phyloP scores from a whole-genome alignment of 2,329 filamentous ascomycete species.

The Hypoxylon sp. region DNA sequence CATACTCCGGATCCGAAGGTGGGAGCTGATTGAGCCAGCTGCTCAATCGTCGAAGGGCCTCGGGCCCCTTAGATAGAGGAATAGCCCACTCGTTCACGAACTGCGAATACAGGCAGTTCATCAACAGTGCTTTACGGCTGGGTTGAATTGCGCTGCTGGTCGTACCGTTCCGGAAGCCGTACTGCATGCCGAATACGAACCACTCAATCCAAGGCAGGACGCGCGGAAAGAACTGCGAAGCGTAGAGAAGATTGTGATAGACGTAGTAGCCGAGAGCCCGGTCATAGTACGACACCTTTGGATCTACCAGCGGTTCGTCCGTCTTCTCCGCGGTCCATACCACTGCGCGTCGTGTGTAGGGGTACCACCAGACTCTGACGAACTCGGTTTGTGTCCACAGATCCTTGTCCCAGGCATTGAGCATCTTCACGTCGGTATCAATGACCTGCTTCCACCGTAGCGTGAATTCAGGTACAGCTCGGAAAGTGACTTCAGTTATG shows the following conservation, averaged over 20 bases:
- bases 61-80: constrained; percentile 85
- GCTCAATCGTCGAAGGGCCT: constrained; percentile 84
- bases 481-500: constrained; percentile 88
- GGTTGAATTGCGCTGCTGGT: constrained; percentile 82
- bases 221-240: constrained; percentile 81
- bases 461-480: constrained; percentile 83
- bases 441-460: constrained; percentile 88
- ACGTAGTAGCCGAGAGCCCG: constrained; percentile 85
- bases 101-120: constrained; percentile 99
- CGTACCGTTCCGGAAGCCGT: constrained; percentile 82
- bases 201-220: constrained; percentile 91
- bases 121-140: constrained; percentile 83
- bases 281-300: constrained; percentile 82
- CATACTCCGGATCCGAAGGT: constrained; percentile 74
- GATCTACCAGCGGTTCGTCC: constrained; percentile 68
- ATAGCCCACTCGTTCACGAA: constrained; percentile 99
- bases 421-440: constrained; percentile 75
- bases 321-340: constrained; percentile 91
- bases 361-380: constrained; percentile 97
- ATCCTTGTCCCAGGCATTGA: constrained; percentile 77
- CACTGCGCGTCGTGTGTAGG: constrained; percentile 88
- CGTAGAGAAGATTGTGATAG: constrained; percentile 90
- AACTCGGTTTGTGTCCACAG: constrained; percentile 91
- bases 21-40: constrained; percentile 81
- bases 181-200: constrained; percentile 98